Conservation (phyloP, 257 asterid species). For the Salvia rosmarinus region DNA sequence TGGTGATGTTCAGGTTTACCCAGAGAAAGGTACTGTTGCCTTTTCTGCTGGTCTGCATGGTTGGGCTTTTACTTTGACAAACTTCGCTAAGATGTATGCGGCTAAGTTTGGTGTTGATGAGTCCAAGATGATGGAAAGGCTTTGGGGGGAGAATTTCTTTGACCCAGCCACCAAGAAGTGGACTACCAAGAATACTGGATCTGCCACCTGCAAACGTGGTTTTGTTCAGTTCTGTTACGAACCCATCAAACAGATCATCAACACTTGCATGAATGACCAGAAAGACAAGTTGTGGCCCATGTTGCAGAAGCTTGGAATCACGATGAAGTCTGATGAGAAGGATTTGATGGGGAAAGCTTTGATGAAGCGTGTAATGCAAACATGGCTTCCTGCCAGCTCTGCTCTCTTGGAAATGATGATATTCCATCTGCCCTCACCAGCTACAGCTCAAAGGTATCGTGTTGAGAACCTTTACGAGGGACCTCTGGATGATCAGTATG, state of each 20-base stretch:
- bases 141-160: conserved; percentile 62
- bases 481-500: conserved; percentile 34
- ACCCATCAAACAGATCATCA: conserved; percentile 52
- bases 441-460: conserved; percentile 23
- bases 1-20: conserved; percentile 51
- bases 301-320: conserved; percentile 27
- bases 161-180: conserved; percentile 62
- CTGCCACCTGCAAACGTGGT: conserved; percentile 54
- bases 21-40: conserved; percentile 51
- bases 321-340: conserved; percentile 42
- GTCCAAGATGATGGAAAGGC: conserved; percentile 58
- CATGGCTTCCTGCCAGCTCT: conserved; percentile 30
- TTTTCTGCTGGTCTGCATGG: conserved; percentile 51
- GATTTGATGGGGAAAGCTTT: conserved; percentile 34
- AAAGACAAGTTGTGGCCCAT: conserved; percentile 27
- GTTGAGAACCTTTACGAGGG: conserved; percentile 31
- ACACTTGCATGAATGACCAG: conserved; percentile 48
- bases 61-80: conserved; percentile 49
- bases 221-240: conserved; percentile 58
- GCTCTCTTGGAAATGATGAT: conserved; percentile 31
- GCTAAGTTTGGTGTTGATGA: conserved; percentile 53
- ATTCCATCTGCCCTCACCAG: conserved; percentile 28
- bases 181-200: conserved; percentile 50
- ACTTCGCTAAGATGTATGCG: conserved; percentile 56
- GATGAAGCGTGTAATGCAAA: conserved; percentile 32